Evolutionary conservation across 108 stramenopile genomes (phyloP).

Genomic region (Hondaea fermentalgiana): DNA sequence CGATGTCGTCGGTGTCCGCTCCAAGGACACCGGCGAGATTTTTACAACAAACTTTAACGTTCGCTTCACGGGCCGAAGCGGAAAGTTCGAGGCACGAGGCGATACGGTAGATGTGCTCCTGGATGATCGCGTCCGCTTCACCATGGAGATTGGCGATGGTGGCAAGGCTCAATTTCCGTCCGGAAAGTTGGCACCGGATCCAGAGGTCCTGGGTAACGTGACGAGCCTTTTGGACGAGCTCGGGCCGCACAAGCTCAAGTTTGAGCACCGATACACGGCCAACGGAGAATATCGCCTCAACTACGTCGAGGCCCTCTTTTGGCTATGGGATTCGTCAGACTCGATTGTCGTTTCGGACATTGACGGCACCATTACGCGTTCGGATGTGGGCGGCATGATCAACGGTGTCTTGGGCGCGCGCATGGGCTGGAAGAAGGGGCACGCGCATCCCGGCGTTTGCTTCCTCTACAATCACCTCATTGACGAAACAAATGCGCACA

Average conservation of each 20-base stretch:
- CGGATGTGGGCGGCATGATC: neutral
- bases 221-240: neutral
- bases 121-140: neutral
- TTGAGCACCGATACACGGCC: neutral
- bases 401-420: neutral
- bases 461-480: neutral
- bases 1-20: neutral
- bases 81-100: neutral
- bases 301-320: neutral
- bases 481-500: neutral
- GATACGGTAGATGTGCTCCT: neutral
- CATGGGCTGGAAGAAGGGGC: conserved; percentile 13
- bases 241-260: neutral
- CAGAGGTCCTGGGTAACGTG: neutral
- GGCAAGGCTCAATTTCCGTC: neutral
- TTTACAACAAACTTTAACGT: neutral
- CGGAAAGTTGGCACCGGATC: neutral
- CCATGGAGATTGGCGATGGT: neutral
- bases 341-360: neutral
- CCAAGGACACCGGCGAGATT: neutral
- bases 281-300: neutral
- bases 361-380: neutral
- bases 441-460: neutral
- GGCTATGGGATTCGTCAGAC: neutral
- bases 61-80: neutral